Base-by-base conservation (phyloP, 305 asterid species). In the Fraxinus xanthoxyloides region DNA sequence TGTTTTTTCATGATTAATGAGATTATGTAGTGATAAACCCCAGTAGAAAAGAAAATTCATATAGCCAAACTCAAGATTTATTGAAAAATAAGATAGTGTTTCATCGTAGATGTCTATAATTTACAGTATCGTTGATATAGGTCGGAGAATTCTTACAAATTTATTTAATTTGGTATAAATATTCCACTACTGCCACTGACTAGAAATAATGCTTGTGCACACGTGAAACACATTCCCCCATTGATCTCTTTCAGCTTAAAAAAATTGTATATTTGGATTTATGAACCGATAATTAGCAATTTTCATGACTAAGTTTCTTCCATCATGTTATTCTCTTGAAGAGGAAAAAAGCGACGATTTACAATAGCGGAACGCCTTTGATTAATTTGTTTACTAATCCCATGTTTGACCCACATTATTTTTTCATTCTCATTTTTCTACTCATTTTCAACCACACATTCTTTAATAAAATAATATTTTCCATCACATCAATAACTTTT, bases 71-170 rank as follows among this genome's bases (percentile, higher is more conserved):
- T 67, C 19, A 67, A 67, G 17, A 12, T 63, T 63, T 63, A 12
- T 24, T 63, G 34, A 63, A 21, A 61, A 15, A 51, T 51, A 51
- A 51, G 63, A 51, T 17, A 4, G 61, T n/a, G 24, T 51, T 51
- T 51, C 61, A 8, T 61, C 12, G 15, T 24, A 23, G 6, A 28
- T 12, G 74, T 67, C 35, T 67, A 26, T 67, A 12, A 26, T 28
- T 26, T 30, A 28, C 30, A 9, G 32, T 23, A 63, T 63, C n/a
- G 15, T 23, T 0, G 28, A 24, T 67, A 26, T 67, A 24, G 36
- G 74, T 40, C 23, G 79, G 73, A 21, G 48, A 76, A 59, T 77
- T 79, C 75, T 28, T n/a, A 19, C 35, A 80, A 80, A 54, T 72
- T 31, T 8, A 13, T 74, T 46, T 80, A 38, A 48, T 15, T 76